These are phyloP conservation scores for Pythium vanterpoolii DNA, from an alignment of 352 stramenopile species.

Conservation along the genomic window DNA sequence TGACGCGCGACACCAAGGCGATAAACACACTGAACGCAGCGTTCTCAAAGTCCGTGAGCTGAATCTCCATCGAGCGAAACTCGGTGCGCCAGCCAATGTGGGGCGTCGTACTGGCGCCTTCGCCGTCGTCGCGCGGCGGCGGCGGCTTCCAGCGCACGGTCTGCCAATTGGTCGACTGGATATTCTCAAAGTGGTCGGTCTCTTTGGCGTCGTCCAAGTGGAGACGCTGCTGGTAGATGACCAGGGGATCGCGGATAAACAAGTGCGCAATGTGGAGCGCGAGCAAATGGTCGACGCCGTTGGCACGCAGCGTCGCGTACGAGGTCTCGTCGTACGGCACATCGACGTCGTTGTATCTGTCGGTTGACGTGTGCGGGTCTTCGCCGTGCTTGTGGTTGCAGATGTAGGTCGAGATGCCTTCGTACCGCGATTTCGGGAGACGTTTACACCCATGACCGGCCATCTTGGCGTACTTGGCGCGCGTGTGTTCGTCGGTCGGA, in stretches of 20 bases:
- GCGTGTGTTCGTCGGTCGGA: conserved; percentile 43
- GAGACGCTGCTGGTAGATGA: conserved; percentile 91
- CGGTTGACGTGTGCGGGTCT: conserved; percentile 68
- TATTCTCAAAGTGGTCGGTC: conserved; percentile 99
- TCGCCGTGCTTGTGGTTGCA: conserved; percentile 87
- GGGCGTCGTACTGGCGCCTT: conserved; percentile 26
- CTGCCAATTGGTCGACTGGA: conserved; percentile 99
- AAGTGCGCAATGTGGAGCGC: conserved; percentile 98
- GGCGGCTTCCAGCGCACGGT: conserved; percentile 99
- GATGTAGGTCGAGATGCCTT: conserved; percentile 89
- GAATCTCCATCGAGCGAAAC: conserved; percentile 99
- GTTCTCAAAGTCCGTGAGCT: conserved; percentile 99
- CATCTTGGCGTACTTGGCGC: conserved; percentile 87
- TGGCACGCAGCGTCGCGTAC: conserved; percentile 87
- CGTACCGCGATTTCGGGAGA: conserved; percentile 95
- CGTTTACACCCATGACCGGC: conserved; percentile 90
- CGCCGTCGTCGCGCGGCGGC: conserved; percentile 56
- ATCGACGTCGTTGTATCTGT: conserved; percentile 94
- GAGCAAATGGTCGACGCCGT: conserved; percentile 94
- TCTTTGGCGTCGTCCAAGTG: conserved; percentile 78
- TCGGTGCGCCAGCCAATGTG: conserved; percentile 88
- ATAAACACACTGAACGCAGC: conserved; percentile 99
- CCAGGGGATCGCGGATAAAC: conserved; percentile 98
- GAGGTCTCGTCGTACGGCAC: conserved; percentile 94
- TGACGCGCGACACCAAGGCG: conserved; percentile 96